Evolutionary conservation across 345 rosid species (phyloP), one percentile per base, ranked within the genome.

Genomic region (Stellera chamaejasme): DNA sequence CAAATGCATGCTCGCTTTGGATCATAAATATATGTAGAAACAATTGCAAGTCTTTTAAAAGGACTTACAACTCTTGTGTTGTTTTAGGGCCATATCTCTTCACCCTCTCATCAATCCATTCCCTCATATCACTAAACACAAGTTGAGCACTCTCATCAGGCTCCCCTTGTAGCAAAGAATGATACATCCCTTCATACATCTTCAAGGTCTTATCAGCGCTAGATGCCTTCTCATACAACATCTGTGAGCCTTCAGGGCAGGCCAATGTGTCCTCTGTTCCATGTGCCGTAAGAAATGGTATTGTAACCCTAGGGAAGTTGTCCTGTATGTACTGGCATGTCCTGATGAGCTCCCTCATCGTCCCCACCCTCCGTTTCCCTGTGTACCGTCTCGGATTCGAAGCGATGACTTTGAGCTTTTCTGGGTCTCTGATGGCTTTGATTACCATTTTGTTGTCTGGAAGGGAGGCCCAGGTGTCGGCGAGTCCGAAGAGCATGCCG

Each of bases 401-500:
- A 4, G 86, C 94, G 0, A 88, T 87, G 77, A 88, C 70, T 76
- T 86, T 88, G 54, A 84, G 84, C 66, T 92, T 92, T 52, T 72
- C 91, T 0, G 80, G 85, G 69, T 92, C 97, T 56, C 73, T 83
- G 27, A 88, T 81, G n/a, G 96, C 89, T 25, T 88, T 93, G 0
- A 89, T 94, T 2, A 84, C 91, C 91, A 84, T 78, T 27, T 84
- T 84, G 64, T 87, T 93, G 50, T 84, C 96, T 0, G 97, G 97
- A 89, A 93, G 84, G 4, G 83, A 72, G 0, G 99, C 96, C 99
- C 99, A 93, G 2, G 97, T 93, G 69, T 93, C 99, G 10, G 99
- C 99, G 5, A 75, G 13, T 1, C 99, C 97, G 32, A 93, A 86
- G 42, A 93, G 89, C 2, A 93, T 80, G 10, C 97, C 96, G 41